phyloP scores from a whole-genome alignment of 1,284 basidiomycete species.

The Tetrapyrgos nigripes region DNA sequence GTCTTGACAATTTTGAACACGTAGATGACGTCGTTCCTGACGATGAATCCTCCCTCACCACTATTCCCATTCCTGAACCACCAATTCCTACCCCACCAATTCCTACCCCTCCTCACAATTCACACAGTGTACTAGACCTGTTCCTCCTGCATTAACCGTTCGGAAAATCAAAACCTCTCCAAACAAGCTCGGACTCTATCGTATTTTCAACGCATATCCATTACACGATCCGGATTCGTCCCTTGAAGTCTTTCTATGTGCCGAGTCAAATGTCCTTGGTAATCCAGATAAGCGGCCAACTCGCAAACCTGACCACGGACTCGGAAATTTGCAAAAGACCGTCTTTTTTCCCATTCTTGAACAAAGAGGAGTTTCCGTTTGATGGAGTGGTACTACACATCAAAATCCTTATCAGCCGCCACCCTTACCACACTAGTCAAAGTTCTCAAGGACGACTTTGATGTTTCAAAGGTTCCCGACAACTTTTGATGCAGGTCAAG shows the following conservation, averaged over 20 bases:
- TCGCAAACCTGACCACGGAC: background rate
- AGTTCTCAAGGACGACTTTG: slow-evolving; percentile 1
- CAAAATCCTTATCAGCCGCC: background rate
- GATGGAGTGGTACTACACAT: background rate
- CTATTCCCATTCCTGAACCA: background rate
- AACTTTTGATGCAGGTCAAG: slow-evolving; percentile 1
- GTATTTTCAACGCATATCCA: slow-evolving; percentile 1
- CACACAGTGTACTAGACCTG: too few relatives aligned
- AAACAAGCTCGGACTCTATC: slow-evolving; percentile 1
- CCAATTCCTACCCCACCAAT: background rate
- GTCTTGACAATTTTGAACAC: background rate
- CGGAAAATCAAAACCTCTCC: slow-evolving; percentile 1
- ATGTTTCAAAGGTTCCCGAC: background rate
- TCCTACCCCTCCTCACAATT: too few relatives aligned
- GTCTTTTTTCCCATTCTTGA: background rate
- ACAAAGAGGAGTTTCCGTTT: background rate
- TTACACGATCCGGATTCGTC: background rate
- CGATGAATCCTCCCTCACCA: background rate
- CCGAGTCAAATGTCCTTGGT: background rate
- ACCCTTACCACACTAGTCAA: background rate
- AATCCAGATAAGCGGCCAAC: background rate
- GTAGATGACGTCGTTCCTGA: background rate
- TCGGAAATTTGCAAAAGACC: background rate
- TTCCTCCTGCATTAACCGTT: background rate
- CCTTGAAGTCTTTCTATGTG: background rate